Evolutionary conservation across 805 yeast species (phyloP), one percentile per base, ranked within the genome.

Genomic region (Starmerella bacillaris): DNA sequence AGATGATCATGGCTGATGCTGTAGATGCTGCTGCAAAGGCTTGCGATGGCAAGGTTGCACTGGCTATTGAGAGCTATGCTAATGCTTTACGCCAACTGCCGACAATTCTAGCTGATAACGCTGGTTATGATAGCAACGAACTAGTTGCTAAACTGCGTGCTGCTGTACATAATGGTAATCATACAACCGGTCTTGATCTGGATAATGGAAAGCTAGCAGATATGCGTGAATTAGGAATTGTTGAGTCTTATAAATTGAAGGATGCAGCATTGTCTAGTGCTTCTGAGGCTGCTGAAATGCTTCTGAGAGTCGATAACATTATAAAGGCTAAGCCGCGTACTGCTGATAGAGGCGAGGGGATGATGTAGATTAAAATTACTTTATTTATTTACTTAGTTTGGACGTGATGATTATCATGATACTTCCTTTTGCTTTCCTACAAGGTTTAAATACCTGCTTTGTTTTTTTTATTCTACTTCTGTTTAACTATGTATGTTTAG

Each of bases 241-340:
- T 89, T 35, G 99, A 89, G 61, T 74, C 92, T 44, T 89, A 68
- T 60, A 86, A 84, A 59, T 68, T 89, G 56, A 89, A 89, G 61
- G 67, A 71, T 44, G 93, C 95, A 2, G 98, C 92, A 12, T 95
- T 89, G 14, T 70, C 83, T 11, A 75, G 92, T 31, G 96, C 98
- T 4, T 67, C 93, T n/a, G 99, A 89, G 62, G 98, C 98, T 21
- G 92, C 96, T 4, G 96, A 89, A 62, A 84, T 89, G 32, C 67
- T 89, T 46, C 62, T 89, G 51, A 73, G 99, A 55, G 99, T 89
- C 29, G 99, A 89, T 56, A 86, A 89, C 58, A 89, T 89, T 46
- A 80, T 89, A 44, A 74, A 94, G 47, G 96, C 98, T 22, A 84
- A 79, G 57, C 98, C 99, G 44, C 70, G 98, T 60, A 84, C 98